Conservation (phyloP, 768 basidiomycete genomes). For the Phanerodontia chrysosporium region DNA sequence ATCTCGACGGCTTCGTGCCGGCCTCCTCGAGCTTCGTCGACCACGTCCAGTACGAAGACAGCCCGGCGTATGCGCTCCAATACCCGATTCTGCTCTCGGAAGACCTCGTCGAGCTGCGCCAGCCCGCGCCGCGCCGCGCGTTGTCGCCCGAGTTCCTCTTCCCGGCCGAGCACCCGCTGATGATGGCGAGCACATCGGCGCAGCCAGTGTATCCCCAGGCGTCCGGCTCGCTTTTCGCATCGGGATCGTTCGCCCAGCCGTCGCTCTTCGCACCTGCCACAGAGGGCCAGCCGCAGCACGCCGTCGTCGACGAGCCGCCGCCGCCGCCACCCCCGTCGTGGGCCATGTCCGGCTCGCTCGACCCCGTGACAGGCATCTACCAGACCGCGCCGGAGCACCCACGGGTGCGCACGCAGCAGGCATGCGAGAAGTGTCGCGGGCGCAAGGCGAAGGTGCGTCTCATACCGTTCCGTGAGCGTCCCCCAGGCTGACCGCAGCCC, state of each 20-base stretch:
- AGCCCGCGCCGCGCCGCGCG: not conserved
- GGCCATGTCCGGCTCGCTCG: slow-evolving; percentile 54
- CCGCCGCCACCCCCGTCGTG: slow-evolving; percentile 18
- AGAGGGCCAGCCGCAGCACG: too few species aligned
- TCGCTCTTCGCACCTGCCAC: not conserved
- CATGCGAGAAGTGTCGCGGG: slow-evolving; percentile 70
- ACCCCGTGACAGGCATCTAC: slow-evolving; percentile 62
- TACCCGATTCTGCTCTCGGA: not conserved
- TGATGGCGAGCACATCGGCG: not conserved
- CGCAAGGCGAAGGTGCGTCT: slow-evolving; percentile 67
- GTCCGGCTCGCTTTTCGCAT: not conserved
- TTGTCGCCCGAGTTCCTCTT: not conserved
- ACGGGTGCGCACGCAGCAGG: slow-evolving; percentile 65
- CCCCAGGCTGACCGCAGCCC: not conserved
- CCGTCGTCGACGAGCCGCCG: not conserved
- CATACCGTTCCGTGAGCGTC: not conserved
- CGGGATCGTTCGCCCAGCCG: not conserved
- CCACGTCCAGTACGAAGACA: not conserved
- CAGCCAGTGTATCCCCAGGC: not conserved
- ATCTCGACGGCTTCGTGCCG: not conserved
- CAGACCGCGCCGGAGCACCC: slow-evolving; percentile 62
- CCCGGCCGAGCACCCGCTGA: not conserved
- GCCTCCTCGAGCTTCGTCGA: not conserved
- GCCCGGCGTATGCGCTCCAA: too few species aligned
- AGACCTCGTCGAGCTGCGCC: not conserved